Percentiles rank a stretch among this genome's conserved stretches.
Evolutionary conservation across 331 rosid genomes (phyloP).

Genomic region (Quercus lobata): DNA sequence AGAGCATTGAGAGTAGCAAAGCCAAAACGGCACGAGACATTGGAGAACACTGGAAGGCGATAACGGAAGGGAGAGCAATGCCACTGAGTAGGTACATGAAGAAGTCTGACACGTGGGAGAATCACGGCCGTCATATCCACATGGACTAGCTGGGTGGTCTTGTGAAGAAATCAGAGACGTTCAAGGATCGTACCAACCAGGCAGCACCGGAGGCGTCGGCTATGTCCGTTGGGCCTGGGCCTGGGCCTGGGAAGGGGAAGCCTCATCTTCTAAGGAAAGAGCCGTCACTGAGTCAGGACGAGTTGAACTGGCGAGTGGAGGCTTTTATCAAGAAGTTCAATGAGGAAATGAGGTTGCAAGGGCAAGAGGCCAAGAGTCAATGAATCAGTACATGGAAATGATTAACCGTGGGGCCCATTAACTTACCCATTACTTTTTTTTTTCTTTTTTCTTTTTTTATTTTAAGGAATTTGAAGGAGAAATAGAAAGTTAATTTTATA

Average conservation of each 20-base stretch:
- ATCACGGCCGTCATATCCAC: constrained; percentile 23
- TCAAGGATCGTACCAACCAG: constrained; percentile 34
- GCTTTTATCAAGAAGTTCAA: constrained; percentile 71
- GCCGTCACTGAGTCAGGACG: constrained; percentile 79
- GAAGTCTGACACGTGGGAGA: constrained; percentile 61
- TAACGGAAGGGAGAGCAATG: constrained; percentile 68
- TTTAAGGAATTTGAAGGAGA: too few species aligned
- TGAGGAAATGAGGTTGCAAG: constrained; percentile 78
- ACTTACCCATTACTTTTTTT: too few species aligned
- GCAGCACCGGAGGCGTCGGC: neutral
- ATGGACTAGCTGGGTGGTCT: neutral
- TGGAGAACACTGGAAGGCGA: constrained; percentile 91
- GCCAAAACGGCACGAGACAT: constrained; percentile 58
- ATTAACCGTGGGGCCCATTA: constrained; percentile 24
- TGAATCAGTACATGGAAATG: constrained; percentile 53
- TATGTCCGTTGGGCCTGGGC: neutral
- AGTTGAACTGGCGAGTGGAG: constrained; percentile 84
- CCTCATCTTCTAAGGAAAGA: constrained; percentile 50
- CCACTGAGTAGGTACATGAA: constrained; percentile 63
- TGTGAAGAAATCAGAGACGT: constrained; percentile 43
- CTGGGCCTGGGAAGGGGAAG: neutral
- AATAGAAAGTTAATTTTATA: too few species aligned
- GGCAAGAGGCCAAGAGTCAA: constrained; percentile 67
- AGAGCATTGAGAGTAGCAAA: constrained; percentile 36
- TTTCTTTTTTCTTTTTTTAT: too few species aligned